phyloP scores from a whole-genome alignment of 2,329 filamentous ascomycete genomes.

The Trichothecium roseum region DNA sequence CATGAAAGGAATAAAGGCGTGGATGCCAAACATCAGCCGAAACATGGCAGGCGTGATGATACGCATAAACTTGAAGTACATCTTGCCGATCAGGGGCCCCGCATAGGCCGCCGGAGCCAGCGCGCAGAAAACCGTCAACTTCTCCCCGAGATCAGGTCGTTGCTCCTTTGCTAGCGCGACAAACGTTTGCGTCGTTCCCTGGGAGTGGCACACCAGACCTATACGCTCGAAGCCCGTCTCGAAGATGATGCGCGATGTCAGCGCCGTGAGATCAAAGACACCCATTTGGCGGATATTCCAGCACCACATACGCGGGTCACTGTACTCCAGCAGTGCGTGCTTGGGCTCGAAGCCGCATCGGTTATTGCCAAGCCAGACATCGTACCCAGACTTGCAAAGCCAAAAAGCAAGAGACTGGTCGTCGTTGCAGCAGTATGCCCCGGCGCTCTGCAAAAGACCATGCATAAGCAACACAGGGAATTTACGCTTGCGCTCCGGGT shows the following conservation, averaged over 20 bases:
- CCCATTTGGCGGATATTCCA: constrained; percentile 97
- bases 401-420: constrained; percentile 86
- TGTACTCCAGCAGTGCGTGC: constrained; percentile 59
- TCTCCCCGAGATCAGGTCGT: constrained; percentile 70
- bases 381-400: constrained; percentile 83
- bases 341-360: constrained; percentile 74
- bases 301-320: constrained; percentile 86
- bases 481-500: constrained; percentile 37
- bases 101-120: constrained; percentile 87
- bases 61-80: constrained; percentile 88
- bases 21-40: constrained; percentile 77
- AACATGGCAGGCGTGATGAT: constrained; percentile 69
- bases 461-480: constrained; percentile 85
- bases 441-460: constrained; percentile 76
- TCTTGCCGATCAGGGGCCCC: constrained; percentile 72
- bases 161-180: constrained; percentile 86
- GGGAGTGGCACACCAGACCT: constrained; percentile 76
- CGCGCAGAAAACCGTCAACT: constrained; percentile 81
- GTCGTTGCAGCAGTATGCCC: constrained; percentile 83
- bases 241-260: constrained; percentile 66
- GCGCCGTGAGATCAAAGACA: constrained; percentile 73
- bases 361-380: constrained; percentile 94
- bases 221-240: constrained; percentile 79
- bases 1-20: constrained; percentile 90
- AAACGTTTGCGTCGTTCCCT: constrained; percentile 82